These are phyloP conservation scores for Yamadazyma philogaea DNA, from an alignment of 805 yeast genomes.

Conservation along the genomic window DNA sequence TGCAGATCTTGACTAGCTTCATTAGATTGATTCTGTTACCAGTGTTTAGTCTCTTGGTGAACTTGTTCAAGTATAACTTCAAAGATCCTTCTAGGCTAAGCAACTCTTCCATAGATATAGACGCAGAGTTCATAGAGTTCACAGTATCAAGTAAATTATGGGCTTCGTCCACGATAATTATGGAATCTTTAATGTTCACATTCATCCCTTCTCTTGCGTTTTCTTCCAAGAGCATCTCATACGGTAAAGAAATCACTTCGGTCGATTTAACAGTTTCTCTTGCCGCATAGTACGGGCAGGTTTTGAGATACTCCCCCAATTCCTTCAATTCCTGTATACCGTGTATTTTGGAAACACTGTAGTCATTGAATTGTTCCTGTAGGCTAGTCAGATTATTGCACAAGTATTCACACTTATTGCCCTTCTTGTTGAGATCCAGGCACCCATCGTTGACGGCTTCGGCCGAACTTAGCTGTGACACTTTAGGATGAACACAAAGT, in stretches of 20 bases:
- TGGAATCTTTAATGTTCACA: constrained; percentile 56
- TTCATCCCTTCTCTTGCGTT: constrained; percentile 58
- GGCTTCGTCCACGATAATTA: constrained; percentile 88
- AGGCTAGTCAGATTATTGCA: constrained; percentile 19
- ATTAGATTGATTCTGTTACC: constrained; percentile 68
- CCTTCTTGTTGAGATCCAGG: constrained; percentile 56
- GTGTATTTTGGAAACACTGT: constrained; percentile 51
- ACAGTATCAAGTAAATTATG: constrained; percentile 83
- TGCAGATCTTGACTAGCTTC: constrained; percentile 59
- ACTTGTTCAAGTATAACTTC: constrained; percentile 54
- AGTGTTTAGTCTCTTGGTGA: constrained; percentile 61
- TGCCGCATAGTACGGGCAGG: constrained; percentile 83
- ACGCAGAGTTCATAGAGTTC: constrained; percentile 62
- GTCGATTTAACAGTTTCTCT: constrained; percentile 54
- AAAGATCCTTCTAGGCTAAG: constrained; percentile 45
- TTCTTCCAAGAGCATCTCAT: constrained; percentile 68
- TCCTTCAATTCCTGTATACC: constrained; percentile 77
- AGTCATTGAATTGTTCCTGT: constrained; percentile 48
- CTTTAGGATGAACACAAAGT: constrained; percentile 69
- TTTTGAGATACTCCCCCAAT: constrained; percentile 52
- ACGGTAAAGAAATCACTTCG: constrained; percentile 82
- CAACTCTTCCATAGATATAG: constrained; percentile 52
- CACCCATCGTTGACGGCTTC: constrained; percentile 78
- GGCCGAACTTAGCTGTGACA: constrained; percentile 45
- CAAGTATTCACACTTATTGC: constrained; percentile 24